Conservation (phyloP, 768 basidiomycete genomes). For the Tricholoma sp. region DNA sequence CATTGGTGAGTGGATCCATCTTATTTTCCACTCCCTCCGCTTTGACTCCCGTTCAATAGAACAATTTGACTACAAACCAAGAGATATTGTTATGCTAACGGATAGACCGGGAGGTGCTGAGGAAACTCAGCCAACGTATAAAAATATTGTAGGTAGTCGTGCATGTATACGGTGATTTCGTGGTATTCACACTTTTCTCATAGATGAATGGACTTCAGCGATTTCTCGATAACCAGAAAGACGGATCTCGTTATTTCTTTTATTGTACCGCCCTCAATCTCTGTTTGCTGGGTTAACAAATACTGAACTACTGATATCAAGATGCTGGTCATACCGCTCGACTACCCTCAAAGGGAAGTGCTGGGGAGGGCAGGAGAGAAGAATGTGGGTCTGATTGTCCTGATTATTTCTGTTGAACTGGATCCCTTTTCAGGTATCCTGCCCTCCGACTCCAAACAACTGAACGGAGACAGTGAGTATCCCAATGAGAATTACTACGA, state of each 20-base stretch:
- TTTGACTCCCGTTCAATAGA: background rate
- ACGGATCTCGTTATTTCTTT: background rate
- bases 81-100: background rate
- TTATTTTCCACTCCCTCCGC: background rate
- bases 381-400: background rate
- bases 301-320: background rate
- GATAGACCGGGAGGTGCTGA: background rate
- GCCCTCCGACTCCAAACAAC: background rate
- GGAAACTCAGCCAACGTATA: background rate
- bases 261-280: background rate
- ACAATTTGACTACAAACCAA: background rate
- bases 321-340: background rate
- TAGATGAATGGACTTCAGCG: background rate
- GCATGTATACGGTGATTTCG: background rate
- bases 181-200: background rate
- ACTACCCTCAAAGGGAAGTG: background rate
- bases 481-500: background rate
- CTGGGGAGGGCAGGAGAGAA: background rate
- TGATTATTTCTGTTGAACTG: background rate
- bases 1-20: background rate
- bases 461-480: background rate
- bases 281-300: no score
- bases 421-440: background rate
- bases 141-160: background rate
- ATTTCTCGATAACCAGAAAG: background rate